Base-by-base conservation (phyloP, 2,329 filamentous ascomycete genomes). In the Herpotrichia juniperi region DNA sequence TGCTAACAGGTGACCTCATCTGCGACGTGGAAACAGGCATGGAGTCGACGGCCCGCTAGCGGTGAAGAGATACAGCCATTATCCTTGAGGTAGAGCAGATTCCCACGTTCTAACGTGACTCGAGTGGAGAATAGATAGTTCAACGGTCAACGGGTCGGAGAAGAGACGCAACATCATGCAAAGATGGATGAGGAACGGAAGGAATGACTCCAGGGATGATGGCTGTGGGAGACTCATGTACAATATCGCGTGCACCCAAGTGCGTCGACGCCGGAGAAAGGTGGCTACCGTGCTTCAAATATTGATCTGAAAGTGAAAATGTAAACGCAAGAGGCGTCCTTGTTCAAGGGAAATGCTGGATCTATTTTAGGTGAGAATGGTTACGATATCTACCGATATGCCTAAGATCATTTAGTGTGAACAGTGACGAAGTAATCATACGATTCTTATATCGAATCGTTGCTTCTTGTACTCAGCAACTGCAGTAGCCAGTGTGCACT, bases 141-240 rank as follows among this genome's bases (percentile, higher is more conserved):
- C 25, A 16, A 48, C 26, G 45, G 25, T 14, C 9, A 11, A 30
- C 19, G 11, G 28, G 26, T 5, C n/a, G 21, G 16, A 34, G 34
- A 34, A 34, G 28, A 11, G 34, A 45, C 32, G 30, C 32, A 34
- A 25, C 8, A 19, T 16, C 37, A 12, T 28, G 21, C 19, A 45
- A 24, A 43, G 6, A 22, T 8, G 42, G 16, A 19, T 4, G 21
- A 11, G 28, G 10, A 35, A 12, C 4, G 10, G 19, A 32, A 16
- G 16, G 34, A 12, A 8, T 28, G 25, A 31, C 4, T 46, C 28
- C 43, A 51, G 43, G 49, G 49, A 51, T 51, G 49, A 47, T 42
- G 26, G 48, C 48, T 50, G 48, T 4, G 9, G 14, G 10, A 12
- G 39, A 12, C 31, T 31, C 16, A 31, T 51, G 42, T 47, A 30